These are phyloP conservation scores for Lagenaria siceraria DNA, from an alignment of 306 rosid genomes.

Conservation along the genomic window DNA sequence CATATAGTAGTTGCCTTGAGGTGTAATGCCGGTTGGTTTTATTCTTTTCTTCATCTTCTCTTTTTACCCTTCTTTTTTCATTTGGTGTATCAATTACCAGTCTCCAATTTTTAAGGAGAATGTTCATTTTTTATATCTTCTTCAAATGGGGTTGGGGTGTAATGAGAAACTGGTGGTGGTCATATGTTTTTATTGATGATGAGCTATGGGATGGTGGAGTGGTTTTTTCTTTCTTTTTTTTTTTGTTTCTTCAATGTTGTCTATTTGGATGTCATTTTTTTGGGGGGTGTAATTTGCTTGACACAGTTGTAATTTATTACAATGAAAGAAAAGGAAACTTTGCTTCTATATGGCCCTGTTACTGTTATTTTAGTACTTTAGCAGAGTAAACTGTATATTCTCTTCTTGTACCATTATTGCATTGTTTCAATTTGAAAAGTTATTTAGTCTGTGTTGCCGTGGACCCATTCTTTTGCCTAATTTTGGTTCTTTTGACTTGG, in stretches of 20 bases:
- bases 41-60: neutral
- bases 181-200: neutral
- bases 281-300: slow-evolving; percentile 28
- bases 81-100: slow-evolving; percentile 13
- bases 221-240: slow-evolving; percentile 21
- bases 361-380: no score
- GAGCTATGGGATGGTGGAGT: slow-evolving; percentile 57
- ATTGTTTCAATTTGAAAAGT: neutral
- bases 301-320: slow-evolving; percentile 67
- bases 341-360: neutral
- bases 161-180: slow-evolving; percentile 26
- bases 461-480: no score
- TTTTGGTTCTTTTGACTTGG: no score
- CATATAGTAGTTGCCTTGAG: slow-evolving; percentile 19
- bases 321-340: slow-evolving; percentile 12
- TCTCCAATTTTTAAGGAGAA: slow-evolving; percentile 97
- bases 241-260: slow-evolving; percentile 12
- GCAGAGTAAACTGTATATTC: neutral
- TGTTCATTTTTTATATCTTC: slow-evolving; percentile 32
- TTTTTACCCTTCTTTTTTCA: neutral
- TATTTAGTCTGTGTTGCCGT: no score
- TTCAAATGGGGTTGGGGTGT: slow-evolving; percentile 38
- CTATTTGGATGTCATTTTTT: slow-evolving; percentile 9
- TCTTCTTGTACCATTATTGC: neutral
- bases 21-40: neutral